phyloP scores from a whole-genome alignment of 768 basidiomycete species.

The Mycena chlorophos region DNA sequence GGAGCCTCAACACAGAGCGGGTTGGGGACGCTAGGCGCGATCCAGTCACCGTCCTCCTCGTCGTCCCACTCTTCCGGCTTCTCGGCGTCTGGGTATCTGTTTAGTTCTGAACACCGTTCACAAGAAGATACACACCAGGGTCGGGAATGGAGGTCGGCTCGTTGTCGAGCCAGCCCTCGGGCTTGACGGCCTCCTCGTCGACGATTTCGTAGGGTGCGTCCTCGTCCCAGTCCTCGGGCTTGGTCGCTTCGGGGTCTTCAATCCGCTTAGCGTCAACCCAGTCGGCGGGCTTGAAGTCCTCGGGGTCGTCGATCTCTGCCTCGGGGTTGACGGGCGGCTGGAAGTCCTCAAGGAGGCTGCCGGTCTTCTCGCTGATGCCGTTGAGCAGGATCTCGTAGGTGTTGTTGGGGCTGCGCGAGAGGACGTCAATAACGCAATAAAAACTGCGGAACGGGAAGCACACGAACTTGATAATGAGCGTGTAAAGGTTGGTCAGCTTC shows the following conservation, averaged over 20 bases:
- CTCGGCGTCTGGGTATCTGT: conserved; percentile 58
- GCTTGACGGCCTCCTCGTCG: conserved; percentile 86
- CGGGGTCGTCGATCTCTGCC: conserved; percentile 89
- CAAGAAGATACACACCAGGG: conserved; percentile 56
- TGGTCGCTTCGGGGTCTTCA: conserved; percentile 77
- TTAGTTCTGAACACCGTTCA: not conserved
- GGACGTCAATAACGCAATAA: not conserved
- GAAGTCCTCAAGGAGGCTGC: conserved; percentile 91
- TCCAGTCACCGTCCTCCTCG: conserved; percentile 99
- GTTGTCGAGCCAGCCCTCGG: conserved; percentile 94
- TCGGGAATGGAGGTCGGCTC: conserved; percentile 82
- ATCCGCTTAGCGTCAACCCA: conserved; percentile 95
- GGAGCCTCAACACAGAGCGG: conserved; percentile 86
- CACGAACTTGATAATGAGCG: conserved; percentile 87
- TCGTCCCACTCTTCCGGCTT: conserved; percentile 99
- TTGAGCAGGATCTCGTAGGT: conserved; percentile 92
- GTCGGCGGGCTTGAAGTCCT: conserved; percentile 84
- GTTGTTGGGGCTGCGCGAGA: conserved; percentile 75
- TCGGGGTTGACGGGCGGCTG: conserved; percentile 90
- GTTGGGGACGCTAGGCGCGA: conserved; percentile 86
- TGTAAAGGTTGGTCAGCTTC: conserved; percentile 93
- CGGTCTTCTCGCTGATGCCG: conserved; percentile 75
- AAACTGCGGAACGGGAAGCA: no score
- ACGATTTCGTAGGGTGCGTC: conserved; percentile 89
- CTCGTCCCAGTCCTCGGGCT: conserved; percentile 99